phyloP scores from a whole-genome alignment of 345 rosid genomes.

The Populus alba region DNA sequence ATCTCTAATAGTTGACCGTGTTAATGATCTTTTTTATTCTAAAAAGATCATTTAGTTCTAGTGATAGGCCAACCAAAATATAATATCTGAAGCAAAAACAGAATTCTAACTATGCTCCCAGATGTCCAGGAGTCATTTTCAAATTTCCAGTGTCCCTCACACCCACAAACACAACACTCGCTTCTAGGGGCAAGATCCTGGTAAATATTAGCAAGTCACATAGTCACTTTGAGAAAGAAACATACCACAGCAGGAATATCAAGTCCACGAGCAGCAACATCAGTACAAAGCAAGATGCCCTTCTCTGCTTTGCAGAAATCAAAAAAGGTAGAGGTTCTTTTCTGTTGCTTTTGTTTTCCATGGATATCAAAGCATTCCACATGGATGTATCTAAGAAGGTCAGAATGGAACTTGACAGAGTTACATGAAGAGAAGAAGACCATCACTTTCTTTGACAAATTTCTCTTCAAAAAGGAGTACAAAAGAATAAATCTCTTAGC shows the following conservation, averaged over 20 bases:
- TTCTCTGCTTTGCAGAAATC: conserved; percentile 88
- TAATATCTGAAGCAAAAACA: no score
- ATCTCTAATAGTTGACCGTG: not conserved
- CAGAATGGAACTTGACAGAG: conserved; percentile 85
- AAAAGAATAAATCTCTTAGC: conserved; percentile 81
- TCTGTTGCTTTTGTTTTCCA: conserved; percentile 93
- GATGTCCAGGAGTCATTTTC: no score
- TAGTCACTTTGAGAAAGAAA: not conserved
- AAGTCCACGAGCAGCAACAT: conserved; percentile 98
- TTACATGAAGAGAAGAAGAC: conserved; percentile 99
- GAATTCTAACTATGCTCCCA: no score
- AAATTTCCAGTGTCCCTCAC: no score
- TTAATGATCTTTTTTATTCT: no score
- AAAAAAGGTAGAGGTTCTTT: conserved; percentile 84
- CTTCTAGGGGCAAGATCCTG: not conserved
- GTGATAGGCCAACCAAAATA: no score
- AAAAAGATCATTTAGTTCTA: no score
- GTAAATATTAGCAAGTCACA: not conserved
- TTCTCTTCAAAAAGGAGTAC: conserved; percentile 88
- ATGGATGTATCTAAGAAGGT: conserved; percentile 72
- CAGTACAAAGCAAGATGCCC: conserved; percentile 95
- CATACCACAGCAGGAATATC: conserved; percentile 96
- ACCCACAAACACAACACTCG: not conserved
- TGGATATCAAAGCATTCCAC: conserved; percentile 82
- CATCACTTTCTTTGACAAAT: conserved; percentile 86